Evolutionary conservation across 768 basidiomycete genomes (phyloP).

Genomic region (Naganishia kalamii): DNA sequence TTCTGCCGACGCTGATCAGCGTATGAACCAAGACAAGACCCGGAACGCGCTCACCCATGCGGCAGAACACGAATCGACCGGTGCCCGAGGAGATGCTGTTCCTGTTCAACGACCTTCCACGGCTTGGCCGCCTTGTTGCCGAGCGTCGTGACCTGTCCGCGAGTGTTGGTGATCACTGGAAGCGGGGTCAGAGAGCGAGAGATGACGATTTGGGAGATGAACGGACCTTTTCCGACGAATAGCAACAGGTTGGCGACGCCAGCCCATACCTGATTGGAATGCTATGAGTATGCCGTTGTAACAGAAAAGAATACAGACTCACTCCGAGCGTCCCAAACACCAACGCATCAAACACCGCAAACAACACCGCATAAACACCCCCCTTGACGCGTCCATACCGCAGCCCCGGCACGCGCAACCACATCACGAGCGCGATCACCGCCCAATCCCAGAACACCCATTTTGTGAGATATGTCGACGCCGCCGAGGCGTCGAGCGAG

Average conservation of each 20-base stretch:
- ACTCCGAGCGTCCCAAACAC: slow-evolving; percentile 17
- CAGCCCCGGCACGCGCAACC: neutral
- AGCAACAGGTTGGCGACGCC: neutral
- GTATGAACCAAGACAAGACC: neutral
- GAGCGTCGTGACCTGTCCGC: slow-evolving; percentile 14
- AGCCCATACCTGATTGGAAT: slow-evolving; percentile 2
- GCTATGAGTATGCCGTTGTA: neutral
- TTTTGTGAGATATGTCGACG: slow-evolving; percentile 17
- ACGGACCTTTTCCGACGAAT: neutral
- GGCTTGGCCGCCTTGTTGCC: slow-evolving; percentile 8
- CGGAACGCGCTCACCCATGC: slow-evolving; percentile 52
- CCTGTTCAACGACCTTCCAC: neutral
- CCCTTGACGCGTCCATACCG: slow-evolving; percentile 1
- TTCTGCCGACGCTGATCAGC: slow-evolving; percentile 49
- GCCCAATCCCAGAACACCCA: slow-evolving; percentile 19
- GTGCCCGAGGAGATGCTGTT: slow-evolving; percentile 56
- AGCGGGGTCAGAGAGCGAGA: neutral
- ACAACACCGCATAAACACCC: neutral
- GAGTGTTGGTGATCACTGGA: slow-evolving; percentile 10
- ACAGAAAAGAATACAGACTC: neutral
- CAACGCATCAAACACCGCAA: slow-evolving; percentile 13
- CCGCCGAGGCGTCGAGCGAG: neutral
- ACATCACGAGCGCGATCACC: slow-evolving; percentile 4
- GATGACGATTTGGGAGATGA: neutral
- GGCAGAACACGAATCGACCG: slow-evolving; percentile 90